Percentiles rank a stretch among this genome's conserved stretches.
These are phyloP conservation scores for Macrocystidia cucumis DNA, from an alignment of 1,284 basidiomycete species.

Conservation along the genomic window DNA sequence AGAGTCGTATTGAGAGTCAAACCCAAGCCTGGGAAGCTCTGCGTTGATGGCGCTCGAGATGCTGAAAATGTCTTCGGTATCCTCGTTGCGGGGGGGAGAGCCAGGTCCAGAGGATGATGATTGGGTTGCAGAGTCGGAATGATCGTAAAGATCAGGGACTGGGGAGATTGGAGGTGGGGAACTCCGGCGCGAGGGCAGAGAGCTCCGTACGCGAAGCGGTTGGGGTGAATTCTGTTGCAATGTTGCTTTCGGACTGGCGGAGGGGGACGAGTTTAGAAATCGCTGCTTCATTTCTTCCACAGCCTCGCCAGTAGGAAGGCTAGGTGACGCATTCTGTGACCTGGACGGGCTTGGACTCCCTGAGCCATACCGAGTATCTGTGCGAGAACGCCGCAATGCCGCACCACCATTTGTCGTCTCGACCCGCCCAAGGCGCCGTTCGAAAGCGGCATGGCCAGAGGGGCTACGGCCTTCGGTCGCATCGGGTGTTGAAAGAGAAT, in stretches of 20 bases:
- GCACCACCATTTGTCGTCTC: constrained; percentile 13
- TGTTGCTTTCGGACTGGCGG: constrained; percentile 15
- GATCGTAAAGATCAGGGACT: too few relatives aligned
- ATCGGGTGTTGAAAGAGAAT: constrained; percentile 5
- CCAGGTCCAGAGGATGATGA: constrained; percentile 36
- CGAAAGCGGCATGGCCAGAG: constrained; percentile 18
- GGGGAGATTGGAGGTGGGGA: too few relatives aligned
- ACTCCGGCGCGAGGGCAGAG: too few relatives aligned
- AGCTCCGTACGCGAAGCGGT: too few relatives aligned
- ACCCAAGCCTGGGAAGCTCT: too few relatives aligned
- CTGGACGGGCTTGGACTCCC: constrained; percentile 11
- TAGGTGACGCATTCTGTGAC: constrained; percentile 15
- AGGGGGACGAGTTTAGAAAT: constrained; percentile 31
- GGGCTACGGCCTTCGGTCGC: constrained; percentile 18
- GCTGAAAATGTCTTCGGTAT: constrained; percentile 14
- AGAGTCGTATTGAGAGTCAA: too few relatives aligned
- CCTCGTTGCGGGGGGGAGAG: constrained; percentile 36
- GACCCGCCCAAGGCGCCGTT: constrained; percentile 12
- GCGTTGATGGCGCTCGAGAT: too few relatives aligned
- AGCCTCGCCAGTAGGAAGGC: constrained; percentile 39
- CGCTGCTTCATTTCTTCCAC: constrained; percentile 60
- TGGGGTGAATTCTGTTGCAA: constrained; percentile 10
- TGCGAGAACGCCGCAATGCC: constrained; percentile 21
- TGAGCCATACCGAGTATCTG: constrained; percentile 1
- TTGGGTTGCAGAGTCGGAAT: too few relatives aligned